Percentiles rank a stretch among this genome's conserved stretches.
Conservation (phyloP, 805 yeast genomes). For the Candida anglica region DNA sequence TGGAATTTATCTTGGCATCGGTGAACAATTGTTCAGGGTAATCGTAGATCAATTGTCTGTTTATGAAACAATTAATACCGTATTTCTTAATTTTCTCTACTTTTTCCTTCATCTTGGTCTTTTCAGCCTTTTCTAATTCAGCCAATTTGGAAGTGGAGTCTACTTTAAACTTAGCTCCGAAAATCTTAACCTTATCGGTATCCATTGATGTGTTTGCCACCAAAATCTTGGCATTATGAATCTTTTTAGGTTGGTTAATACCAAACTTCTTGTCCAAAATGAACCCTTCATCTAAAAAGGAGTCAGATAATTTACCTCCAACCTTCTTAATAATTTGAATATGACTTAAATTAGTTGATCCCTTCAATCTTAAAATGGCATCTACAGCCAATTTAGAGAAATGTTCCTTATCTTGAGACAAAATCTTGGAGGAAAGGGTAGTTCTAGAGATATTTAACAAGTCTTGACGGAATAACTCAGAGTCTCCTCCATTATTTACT, state of each 20-base stretch:
- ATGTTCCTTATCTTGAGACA: conserved; percentile 90
- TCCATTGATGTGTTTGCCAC: conserved; percentile 96
- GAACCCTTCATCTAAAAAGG: conserved; percentile 94
- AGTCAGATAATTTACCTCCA: conserved; percentile 90
- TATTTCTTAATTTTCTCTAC: conserved; percentile 86
- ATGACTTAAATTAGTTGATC: conserved; percentile 84
- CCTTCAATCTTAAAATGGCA: conserved; percentile 83
- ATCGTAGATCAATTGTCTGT: conserved; percentile 95
- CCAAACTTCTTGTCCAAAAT: conserved; percentile 90
- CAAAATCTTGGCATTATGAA: conserved; percentile 79
- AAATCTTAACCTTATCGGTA: conserved; percentile 94
- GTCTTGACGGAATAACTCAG: conserved; percentile 66
- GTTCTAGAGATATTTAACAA: conserved; percentile 86
- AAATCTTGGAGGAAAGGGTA: conserved; percentile 86
- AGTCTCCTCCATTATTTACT: conserved; percentile 61
- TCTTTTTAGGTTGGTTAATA: conserved; percentile 84
- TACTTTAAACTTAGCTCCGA: conserved; percentile 96
- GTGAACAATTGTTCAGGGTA: conserved; percentile 96
- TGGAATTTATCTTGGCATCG: conserved; percentile 81
- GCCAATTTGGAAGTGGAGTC: conserved; percentile 94
- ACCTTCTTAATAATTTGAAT: conserved; percentile 90
- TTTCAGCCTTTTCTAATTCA: conserved; percentile 90
- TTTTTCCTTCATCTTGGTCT: conserved; percentile 85
- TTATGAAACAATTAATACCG: conserved; percentile 85
- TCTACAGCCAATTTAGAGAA: conserved; percentile 91